phyloP scores from a whole-genome alignment of 225 moss, liverwort and hornwort genomes.

The Polytrichum commune region DNA sequence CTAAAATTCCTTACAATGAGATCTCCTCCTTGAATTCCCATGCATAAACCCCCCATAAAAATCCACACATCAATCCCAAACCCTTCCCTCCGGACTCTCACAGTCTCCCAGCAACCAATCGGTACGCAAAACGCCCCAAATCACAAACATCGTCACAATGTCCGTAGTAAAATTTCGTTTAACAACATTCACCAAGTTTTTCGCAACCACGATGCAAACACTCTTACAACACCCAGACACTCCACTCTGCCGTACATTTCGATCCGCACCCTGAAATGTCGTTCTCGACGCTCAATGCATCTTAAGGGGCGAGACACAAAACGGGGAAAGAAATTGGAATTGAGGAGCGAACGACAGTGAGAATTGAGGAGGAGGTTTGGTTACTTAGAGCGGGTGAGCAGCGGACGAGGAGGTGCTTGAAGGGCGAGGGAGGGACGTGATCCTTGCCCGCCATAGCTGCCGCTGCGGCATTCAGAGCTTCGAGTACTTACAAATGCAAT shows the following conservation, averaged over 20 bases:
- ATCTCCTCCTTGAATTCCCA: not conserved
- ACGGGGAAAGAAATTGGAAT: no score
- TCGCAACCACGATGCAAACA: not conserved
- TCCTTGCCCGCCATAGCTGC: conserved; percentile 49
- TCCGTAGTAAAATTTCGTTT: not conserved
- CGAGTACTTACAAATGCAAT: no score
- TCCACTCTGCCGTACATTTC: not conserved
- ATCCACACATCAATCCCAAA: not conserved
- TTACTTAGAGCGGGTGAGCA: conserved; percentile 57
- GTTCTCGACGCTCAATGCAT: no score
- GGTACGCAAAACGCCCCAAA: no score
- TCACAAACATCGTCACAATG: conserved; percentile 2
- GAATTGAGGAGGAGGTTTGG: not conserved
- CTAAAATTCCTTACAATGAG: no score
- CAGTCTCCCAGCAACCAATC: no score
- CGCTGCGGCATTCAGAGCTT: not conserved
- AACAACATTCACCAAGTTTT: not conserved
- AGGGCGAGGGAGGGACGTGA: conserved; percentile 35
- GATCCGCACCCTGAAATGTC: no score
- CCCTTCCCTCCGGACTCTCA: not conserved
- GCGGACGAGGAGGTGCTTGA: conserved; percentile 52
- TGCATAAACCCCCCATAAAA: not conserved
- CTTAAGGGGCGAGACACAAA: no score
- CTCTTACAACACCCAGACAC: no score
- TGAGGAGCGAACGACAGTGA: not conserved